Evolutionary conservation across 192 early-diverging fungal genomes (phyloP).

Genomic region (Umbelopsis sp.): DNA sequence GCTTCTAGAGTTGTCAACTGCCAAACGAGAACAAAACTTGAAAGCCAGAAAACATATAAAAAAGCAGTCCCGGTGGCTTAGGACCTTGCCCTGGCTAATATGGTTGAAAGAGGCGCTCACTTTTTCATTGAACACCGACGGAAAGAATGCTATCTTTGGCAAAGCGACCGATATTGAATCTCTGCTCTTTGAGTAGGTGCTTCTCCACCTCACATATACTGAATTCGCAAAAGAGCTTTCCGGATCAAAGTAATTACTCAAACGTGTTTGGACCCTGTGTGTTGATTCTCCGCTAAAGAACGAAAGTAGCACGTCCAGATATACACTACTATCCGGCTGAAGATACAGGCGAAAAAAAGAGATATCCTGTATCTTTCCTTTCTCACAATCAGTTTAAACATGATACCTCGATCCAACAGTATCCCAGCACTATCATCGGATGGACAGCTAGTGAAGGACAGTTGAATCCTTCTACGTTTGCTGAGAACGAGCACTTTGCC

Average conservation of each 20-base stretch:
- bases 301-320: slow-evolving; percentile 14
- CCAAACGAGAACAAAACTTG: background rate
- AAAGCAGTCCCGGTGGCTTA: slow-evolving; percentile 19
- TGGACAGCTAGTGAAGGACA: slow-evolving; percentile 29
- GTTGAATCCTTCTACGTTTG: slow-evolving; percentile 32
- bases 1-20: background rate
- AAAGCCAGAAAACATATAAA: slow-evolving; percentile 6
- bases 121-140: no score
- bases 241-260: slow-evolving; percentile 14
- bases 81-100: background rate
- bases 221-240: background rate
- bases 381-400: slow-evolving; percentile 7
- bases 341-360: slow-evolving; percentile 10
- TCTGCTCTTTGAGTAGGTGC: background rate
- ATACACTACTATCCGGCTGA: slow-evolving; percentile 3
- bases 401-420: background rate
- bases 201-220: background rate
- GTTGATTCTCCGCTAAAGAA: slow-evolving; percentile 21
- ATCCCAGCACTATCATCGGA: slow-evolving; percentile 35
- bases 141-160: no score
- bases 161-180: no score
- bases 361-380: slow-evolving; percentile 21
- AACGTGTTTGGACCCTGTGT: background rate
- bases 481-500: slow-evolving; percentile 35
- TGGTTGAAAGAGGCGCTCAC: no score